Evolutionary conservation across 2,329 filamentous ascomycete genomes (phyloP).

Genomic region (Hyphodiscus sp.): DNA sequence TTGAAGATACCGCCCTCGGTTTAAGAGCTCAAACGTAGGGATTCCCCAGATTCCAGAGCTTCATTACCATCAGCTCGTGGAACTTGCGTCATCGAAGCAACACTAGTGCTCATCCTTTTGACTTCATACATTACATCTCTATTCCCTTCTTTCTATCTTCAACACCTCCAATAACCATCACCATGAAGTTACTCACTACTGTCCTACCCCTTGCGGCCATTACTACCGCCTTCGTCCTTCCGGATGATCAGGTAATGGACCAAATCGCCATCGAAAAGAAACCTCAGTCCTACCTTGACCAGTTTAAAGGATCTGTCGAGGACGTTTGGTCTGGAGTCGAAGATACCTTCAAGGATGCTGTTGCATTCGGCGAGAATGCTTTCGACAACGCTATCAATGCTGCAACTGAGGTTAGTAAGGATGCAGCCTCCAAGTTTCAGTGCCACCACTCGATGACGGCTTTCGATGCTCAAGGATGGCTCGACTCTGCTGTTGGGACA

Average conservation of each 20-base stretch:
- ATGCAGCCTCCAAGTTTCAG: constrained; percentile 22
- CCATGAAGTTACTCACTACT: constrained; percentile 33
- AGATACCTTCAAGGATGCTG: constrained; percentile 22
- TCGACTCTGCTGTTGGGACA: constrained; percentile 30
- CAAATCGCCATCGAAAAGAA: constrained; percentile 33
- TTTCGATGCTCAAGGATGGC: constrained; percentile 28
- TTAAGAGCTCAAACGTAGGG: not conserved
- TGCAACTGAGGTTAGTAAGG: constrained; percentile 13
- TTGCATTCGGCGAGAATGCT: constrained; percentile 24
- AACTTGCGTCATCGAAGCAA: not conserved
- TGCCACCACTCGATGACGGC: constrained; percentile 28
- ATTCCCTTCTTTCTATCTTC: not conserved
- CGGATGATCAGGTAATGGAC: constrained; percentile 41
- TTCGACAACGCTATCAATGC: constrained; percentile 27
- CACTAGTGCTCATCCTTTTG: not conserved
- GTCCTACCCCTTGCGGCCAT: constrained; percentile 44
- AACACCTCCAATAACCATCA: constrained; percentile 14
- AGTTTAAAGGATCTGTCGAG: constrained; percentile 30
- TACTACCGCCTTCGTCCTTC: constrained; percentile 45
- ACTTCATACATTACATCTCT: not conserved
- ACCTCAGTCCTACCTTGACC: constrained; percentile 27
- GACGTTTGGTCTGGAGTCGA: constrained; percentile 21
- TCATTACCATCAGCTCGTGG: not conserved
- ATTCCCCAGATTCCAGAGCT: not conserved
- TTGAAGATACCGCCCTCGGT: not conserved